Evolutionary conservation across 306 rosid species (phyloP), one percentile per base, ranked within the genome.

Genomic region (Acmispon strigosus): DNA sequence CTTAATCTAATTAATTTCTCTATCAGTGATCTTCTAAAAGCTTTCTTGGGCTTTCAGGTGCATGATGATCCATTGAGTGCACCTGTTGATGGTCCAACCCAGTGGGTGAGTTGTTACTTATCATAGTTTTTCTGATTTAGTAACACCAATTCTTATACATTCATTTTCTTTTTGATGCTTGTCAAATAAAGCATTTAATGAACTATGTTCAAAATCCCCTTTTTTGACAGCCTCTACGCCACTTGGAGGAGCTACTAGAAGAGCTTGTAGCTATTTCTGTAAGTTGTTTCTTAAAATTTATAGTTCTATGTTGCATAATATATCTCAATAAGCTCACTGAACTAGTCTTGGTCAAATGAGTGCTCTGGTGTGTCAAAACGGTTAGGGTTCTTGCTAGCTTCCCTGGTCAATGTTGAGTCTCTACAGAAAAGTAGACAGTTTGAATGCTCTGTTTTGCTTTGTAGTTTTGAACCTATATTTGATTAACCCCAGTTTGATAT

Each of bases 11-110:
- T 75, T 67, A 63, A 45, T 50, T 81, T 62, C 6, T 78, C 51
- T 32, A n/a, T 48, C 44, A 49, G 3, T 32, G 34, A 50, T 37
- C 49, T 80, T 74, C 72, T 77, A 34, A 62, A 63, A 45, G 42
- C 29, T 62, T 57, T 66, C 7, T 79, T 60, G 64, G 78, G 6
- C 57, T 54, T 77, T 48, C 77, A 94, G 98, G 98, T 94, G 64
- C 98, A 94, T 20, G 97, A 94, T 71, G 91, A 94, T 89, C 98
- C 98, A 42, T 62, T 92, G 80, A 86, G 80, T 45, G 96, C 98
- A 9, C 98, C 98, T 22, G 94, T 91, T 59, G 98, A 94, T 83
- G 98, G 96, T 78, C 98, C 97, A 14, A 94, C 97, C 10, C 98
- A 94, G 63, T 91, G 98, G 98, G 98, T 90, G 76, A 86, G 95